phyloP scores from a whole-genome alignment of 2,329 filamentous ascomycete species.

The Penicillium thymicola region DNA sequence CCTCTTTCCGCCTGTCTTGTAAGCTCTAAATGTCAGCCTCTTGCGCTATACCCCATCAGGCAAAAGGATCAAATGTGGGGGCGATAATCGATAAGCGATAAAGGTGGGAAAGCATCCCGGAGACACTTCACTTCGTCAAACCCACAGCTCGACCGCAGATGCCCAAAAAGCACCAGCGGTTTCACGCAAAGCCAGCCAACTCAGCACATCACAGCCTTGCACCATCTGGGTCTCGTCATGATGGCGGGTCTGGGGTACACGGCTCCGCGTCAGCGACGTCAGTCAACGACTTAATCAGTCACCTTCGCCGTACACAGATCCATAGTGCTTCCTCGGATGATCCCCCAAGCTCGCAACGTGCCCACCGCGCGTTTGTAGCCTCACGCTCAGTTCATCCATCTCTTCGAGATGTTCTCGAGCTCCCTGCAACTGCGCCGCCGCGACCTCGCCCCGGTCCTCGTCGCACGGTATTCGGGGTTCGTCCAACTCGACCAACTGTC shows the following conservation, averaged over 20 bases:
- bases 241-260: constrained; percentile 27
- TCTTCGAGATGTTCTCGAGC: constrained; percentile 43
- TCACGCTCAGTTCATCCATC: constrained; percentile 45
- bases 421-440: constrained; percentile 44
- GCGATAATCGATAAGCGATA: constrained; percentile 11
- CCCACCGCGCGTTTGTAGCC: constrained; percentile 18
- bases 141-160: constrained; percentile 28
- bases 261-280: constrained; percentile 27
- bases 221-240: constrained; percentile 24
- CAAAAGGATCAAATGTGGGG: background rate
- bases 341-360: constrained; percentile 6
- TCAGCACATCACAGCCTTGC: constrained; percentile 42
- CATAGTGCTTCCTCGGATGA: constrained; percentile 21
- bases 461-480: constrained; percentile 32
- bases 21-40: background rate
- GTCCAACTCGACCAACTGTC: constrained; percentile 37
- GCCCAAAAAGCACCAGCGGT: constrained; percentile 48
- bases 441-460: constrained; percentile 38
- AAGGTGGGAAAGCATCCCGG: background rate
- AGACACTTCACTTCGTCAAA: constrained; percentile 1
- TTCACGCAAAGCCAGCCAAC: constrained; percentile 40
- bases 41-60: background rate
- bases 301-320: constrained; percentile 45
- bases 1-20: background rate
- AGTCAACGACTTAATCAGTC: constrained; percentile 48